phyloP scores from a whole-genome alignment of 2,329 filamentous ascomycete species.

The Calycina herbarum region DNA sequence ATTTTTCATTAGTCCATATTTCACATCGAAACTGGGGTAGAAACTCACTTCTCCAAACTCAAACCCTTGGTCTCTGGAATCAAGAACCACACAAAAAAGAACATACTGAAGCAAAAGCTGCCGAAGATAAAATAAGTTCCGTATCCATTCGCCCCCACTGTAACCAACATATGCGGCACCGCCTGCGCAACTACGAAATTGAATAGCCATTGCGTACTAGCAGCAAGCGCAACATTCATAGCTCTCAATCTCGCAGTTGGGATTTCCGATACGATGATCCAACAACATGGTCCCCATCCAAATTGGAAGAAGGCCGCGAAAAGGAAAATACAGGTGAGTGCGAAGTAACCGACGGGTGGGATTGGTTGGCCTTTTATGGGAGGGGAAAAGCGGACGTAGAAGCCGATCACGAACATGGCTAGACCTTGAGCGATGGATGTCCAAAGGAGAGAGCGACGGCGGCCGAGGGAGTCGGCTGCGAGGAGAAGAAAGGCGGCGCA shows the following conservation, averaged over 20 bases:
- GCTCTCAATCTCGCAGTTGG: conserved; percentile 65
- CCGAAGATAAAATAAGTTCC: conserved; percentile 71
- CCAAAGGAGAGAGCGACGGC: conserved; percentile 60
- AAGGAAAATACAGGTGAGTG: conserved; percentile 70
- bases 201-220: conserved; percentile 71
- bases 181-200: conserved; percentile 71
- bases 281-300: conserved; percentile 69
- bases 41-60: conserved; percentile 52
- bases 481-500: conserved; percentile 66
- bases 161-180: conserved; percentile 66
- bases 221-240: conserved; percentile 67
- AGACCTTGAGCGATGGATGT: conserved; percentile 62
- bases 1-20: not conserved
- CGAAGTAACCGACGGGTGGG: conserved; percentile 66
- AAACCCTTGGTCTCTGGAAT: conserved; percentile 68
- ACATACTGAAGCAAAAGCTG: conserved; percentile 63
- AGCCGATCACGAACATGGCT: conserved; percentile 69
- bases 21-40: not conserved
- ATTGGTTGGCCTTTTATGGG: conserved; percentile 55
- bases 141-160: conserved; percentile 45
- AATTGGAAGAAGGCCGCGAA: conserved; percentile 71
- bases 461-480: conserved; percentile 67
- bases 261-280: conserved; percentile 71
- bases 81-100: conserved; percentile 38
- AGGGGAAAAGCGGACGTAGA: conserved; percentile 64